A percentile compares a stretch with the other conserved stretches of the same genome.
Conservation (phyloP, 2,329 filamentous ascomycete genomes). For the Kalaharituber pfeilii region DNA sequence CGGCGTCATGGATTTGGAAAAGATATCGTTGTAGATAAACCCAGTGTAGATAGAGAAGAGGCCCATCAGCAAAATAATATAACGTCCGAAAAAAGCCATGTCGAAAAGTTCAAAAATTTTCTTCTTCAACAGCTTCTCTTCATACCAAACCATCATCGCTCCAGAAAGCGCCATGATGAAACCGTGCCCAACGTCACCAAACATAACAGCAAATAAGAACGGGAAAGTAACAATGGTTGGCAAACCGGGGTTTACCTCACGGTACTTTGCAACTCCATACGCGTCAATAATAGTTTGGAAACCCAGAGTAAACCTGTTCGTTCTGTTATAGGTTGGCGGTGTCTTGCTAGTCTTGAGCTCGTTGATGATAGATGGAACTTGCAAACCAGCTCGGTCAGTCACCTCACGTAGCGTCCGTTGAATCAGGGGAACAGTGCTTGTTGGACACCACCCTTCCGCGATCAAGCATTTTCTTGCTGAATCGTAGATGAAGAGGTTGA, state of each 20-base stretch:
- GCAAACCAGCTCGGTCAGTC: conserved; percentile 83
- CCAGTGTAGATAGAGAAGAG: conserved; percentile 94
- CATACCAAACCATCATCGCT: conserved; percentile 87
- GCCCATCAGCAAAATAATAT: conserved; percentile 97
- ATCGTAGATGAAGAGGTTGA: conserved; percentile 95
- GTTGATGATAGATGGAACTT: conserved; percentile 97
- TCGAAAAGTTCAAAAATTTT: conserved; percentile 95
- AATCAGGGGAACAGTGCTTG: conserved; percentile 73
- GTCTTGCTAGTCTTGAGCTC: conserved; percentile 95
- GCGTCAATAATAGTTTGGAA: conserved; percentile 99
- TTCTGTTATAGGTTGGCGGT: conserved; percentile 91
- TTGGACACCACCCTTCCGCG: conserved; percentile 93
- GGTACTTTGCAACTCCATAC: conserved; percentile 93
- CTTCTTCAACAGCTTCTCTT: conserved; percentile 61
- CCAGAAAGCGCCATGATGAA: conserved; percentile 72
- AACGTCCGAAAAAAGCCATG: conserved; percentile 97
- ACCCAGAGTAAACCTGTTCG: conserved; percentile 93
- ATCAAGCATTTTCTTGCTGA: conserved; percentile 89
- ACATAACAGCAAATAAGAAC: conserved; percentile 99
- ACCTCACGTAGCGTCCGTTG: conserved; percentile 90
- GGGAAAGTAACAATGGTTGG: conserved; percentile 95
- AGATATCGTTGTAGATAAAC: conserved; percentile 92
- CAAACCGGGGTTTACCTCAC: conserved; percentile 88
- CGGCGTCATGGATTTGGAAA: conserved; percentile 79
- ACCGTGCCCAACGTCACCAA: conserved; percentile 92